Conservation (phyloP, 1,284 basidiomycete genomes). For the Malassezia psittaci region DNA sequence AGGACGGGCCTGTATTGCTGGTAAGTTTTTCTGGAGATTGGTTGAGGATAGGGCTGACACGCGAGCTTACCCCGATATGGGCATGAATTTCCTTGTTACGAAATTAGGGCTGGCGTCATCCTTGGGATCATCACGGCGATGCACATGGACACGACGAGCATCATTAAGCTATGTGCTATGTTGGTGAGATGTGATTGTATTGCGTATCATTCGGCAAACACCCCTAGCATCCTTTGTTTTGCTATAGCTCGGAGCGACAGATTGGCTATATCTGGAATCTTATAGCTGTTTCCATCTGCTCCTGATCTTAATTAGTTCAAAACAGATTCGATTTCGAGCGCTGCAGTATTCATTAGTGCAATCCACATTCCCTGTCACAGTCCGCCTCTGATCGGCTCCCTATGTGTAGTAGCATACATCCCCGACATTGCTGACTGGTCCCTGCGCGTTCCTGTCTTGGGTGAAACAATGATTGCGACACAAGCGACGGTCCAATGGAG, state of each 20-base stretch:
- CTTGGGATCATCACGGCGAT: slow-evolving; percentile 41
- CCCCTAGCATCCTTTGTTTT: too few species aligned
- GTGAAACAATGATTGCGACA: not conserved
- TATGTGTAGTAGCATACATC: too few species aligned
- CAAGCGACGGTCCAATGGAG: not conserved
- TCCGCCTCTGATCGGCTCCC: too few species aligned
- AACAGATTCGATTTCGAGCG: too few species aligned
- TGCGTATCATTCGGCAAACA: too few species aligned
- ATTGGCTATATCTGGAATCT: too few species aligned
- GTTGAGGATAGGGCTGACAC: not conserved
- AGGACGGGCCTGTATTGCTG: slow-evolving; percentile 44
- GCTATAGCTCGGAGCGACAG: too few species aligned
- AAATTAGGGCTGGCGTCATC: slow-evolving; percentile 36
- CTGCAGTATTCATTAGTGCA: too few species aligned
- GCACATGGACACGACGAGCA: slow-evolving; percentile 25
- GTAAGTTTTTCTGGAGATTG: slow-evolving; percentile 15
- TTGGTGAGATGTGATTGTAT: too few species aligned
- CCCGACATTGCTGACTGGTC: not conserved
- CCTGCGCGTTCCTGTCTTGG: not conserved
- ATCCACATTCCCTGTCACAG: too few species aligned
- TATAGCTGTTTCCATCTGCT: too few species aligned
- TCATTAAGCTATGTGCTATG: slow-evolving; percentile 11
- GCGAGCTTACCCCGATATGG: not conserved
- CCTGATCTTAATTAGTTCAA: too few species aligned
- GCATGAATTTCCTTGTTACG: not conserved